A percentile compares a stretch with the other conserved stretches of the same genome.
Evolutionary conservation across 2,329 filamentous ascomycete genomes (phyloP).

Genomic region (Diaporthe amygdali): DNA sequence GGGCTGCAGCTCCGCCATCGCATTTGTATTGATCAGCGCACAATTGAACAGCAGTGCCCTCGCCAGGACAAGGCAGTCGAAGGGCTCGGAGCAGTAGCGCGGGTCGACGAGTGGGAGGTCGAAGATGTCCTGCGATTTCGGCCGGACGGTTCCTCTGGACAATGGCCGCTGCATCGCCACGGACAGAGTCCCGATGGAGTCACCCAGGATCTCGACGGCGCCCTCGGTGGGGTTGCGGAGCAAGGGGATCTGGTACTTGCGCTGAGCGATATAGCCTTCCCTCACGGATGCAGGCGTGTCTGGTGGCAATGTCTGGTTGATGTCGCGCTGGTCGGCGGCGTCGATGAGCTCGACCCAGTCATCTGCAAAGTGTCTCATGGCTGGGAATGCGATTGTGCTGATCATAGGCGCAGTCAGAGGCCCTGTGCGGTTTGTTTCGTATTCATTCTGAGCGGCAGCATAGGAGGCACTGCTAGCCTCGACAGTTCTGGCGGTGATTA

Average conservation of each 20-base stretch:
- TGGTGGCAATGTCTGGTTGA: constrained; percentile 19
- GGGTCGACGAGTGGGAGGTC: constrained; percentile 58
- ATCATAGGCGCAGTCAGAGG: constrained; percentile 33
- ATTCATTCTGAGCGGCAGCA: constrained; percentile 25
- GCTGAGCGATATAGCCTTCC: constrained; percentile 27
- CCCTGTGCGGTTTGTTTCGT: constrained; percentile 31
- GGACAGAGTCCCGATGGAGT: constrained; percentile 31
- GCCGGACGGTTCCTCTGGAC: constrained; percentile 51
- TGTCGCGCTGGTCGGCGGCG: constrained; percentile 4
- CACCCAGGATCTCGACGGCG: constrained; percentile 34
- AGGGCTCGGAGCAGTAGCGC: constrained; percentile 51
- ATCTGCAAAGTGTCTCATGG: constrained; percentile 27
- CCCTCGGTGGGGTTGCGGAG: constrained; percentile 40
- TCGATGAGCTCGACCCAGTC: constrained; percentile 26
- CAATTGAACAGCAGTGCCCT: constrained; percentile 52
- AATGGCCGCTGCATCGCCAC: constrained; percentile 30
- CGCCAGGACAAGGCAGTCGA: constrained; percentile 51
- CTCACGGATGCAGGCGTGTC: constrained; percentile 26
- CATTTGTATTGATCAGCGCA: constrained; percentile 32
- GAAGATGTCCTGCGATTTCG: constrained; percentile 48
- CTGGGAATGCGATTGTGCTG: constrained; percentile 31
- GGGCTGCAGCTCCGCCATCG: constrained; percentile 29
- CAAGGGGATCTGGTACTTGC: constrained; percentile 38
- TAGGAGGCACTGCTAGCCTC: constrained; percentile 20
- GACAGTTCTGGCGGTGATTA: constrained; percentile 28